Conservation (phyloP, 805 yeast species). For the Sungouiella blattae region DNA sequence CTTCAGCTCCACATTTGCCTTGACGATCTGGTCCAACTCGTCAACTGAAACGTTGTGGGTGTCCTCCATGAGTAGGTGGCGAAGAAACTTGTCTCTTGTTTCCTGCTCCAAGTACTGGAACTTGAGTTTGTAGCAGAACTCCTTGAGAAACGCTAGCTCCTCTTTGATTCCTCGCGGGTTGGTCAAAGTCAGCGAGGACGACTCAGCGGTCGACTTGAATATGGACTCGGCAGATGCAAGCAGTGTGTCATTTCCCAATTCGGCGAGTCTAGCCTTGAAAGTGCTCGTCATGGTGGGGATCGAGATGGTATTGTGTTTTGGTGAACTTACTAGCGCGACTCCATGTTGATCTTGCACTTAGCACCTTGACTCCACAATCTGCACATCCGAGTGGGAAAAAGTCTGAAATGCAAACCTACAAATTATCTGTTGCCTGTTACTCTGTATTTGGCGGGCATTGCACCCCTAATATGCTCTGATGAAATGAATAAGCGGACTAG, state of each 20-base stretch:
- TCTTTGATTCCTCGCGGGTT: slow-evolving; percentile 19
- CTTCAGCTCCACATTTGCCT: slow-evolving; percentile 21
- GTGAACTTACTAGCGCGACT: too few relatives aligned
- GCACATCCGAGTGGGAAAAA: too few relatives aligned
- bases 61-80: slow-evolving; percentile 40
- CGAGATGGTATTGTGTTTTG: too few relatives aligned
- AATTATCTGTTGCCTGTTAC: too few relatives aligned
- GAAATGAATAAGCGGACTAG: too few relatives aligned
- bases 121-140: slow-evolving; percentile 51
- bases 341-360: too few relatives aligned
- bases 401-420: too few relatives aligned
- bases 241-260: background rate
- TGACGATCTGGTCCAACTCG: slow-evolving; percentile 29
- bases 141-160: slow-evolving; percentile 33
- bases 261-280: background rate
- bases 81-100: slow-evolving; percentile 62
- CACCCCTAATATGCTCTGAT: too few relatives aligned
- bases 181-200: slow-evolving; percentile 5
- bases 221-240: slow-evolving; percentile 8
- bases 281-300: too few relatives aligned
- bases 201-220: slow-evolving; percentile 6
- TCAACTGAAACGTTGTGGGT: slow-evolving; percentile 26
- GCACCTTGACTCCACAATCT: too few relatives aligned
- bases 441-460: too few relatives aligned
- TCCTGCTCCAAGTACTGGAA: slow-evolving; percentile 70